Base-by-base conservation (phyloP, 2,329 filamentous ascomycete species). In the Penicillium palitans region DNA sequence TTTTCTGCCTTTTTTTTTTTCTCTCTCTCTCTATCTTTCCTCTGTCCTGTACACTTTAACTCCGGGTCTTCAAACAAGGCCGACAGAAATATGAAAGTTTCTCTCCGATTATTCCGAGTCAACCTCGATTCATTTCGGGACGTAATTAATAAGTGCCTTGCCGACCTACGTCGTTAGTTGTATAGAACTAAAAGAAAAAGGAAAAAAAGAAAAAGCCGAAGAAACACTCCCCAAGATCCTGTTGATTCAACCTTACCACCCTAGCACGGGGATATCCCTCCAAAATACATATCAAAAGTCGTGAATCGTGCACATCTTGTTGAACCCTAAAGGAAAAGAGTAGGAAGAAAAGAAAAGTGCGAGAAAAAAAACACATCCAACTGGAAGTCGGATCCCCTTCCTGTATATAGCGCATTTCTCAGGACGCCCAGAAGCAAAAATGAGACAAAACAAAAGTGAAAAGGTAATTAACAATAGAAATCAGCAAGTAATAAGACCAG, bases 1-100 rank as follows among this genome's bases (percentile, higher is more conserved):
- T 41, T 41, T 48, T 13, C n/a, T 46, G 35, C 24, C 13, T 24
- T 55, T 39, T 46, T 10, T n/a, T 52, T 42, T 13, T 21, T 21
- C 2, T 29, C 27, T 29, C 29, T 31, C 29, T 31, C 29, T 47
- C 25, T 13, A 51, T 52, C 19, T 56, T 46, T 52, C 31, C 40
- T 52, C 39, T 44, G 24, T 45, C 48, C 33, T 62, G 63, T 61
- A 64, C 51, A 65, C 51, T 53, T 53, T 52, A 46, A 42, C 42
- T 41, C 52, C 27, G 54, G 52, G 35, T 29, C 40, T 51, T 40
- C 37, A 12, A 24, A 52, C 48, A 24, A 56, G 37, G 25, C 33
- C 24, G 21, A 47, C 50, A 48, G 39, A 50, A 52, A 49, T 25
- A 45, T 54, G 24, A 56, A 52, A 57, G 35, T 19, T 19, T 40